These are phyloP conservation scores for Ganoderma multipileum DNA, from an alignment of 1,284 basidiomycete species.

Conservation along the genomic window DNA sequence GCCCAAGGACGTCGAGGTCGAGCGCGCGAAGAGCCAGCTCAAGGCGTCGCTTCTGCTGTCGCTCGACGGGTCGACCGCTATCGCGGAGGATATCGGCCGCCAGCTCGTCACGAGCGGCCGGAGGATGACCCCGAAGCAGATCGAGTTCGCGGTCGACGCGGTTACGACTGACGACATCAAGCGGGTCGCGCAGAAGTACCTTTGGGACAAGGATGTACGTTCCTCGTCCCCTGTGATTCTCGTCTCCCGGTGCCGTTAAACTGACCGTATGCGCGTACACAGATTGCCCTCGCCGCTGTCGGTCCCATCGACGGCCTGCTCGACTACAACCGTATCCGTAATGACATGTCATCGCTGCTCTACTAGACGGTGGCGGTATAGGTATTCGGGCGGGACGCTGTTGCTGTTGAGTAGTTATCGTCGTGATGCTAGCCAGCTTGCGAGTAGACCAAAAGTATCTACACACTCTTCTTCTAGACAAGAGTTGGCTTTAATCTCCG, in stretches of 20 bases:
- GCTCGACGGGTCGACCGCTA: slow-evolving; percentile 94
- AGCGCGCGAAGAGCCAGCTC: slow-evolving; percentile 97
- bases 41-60: slow-evolving; percentile 93
- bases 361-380: slow-evolving; percentile 52
- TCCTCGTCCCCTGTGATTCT: slow-evolving; percentile 17
- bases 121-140: slow-evolving; percentile 91
- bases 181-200: slow-evolving; percentile 93
- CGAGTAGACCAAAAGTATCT: slow-evolving; percentile 34
- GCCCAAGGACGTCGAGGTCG: slow-evolving; percentile 88
- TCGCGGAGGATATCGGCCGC: slow-evolving; percentile 98
- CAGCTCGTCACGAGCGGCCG: slow-evolving; percentile 95
- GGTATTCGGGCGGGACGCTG: slow-evolving; percentile 19
- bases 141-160: slow-evolving; percentile 91
- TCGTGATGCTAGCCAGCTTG: slow-evolving; percentile 33
- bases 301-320: slow-evolving; percentile 90
- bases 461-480: slow-evolving; percentile 22
- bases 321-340: slow-evolving; percentile 83
- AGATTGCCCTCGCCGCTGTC: slow-evolving; percentile 84
- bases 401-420: slow-evolving; percentile 28
- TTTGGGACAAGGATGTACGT: slow-evolving; percentile 94
- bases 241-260: background rate
- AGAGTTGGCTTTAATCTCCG: slow-evolving; percentile 16
- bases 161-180: slow-evolving; percentile 92
- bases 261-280: slow-evolving; percentile 22
- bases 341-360: slow-evolving; percentile 81